These are phyloP conservation scores for Boletus edulis DNA, from an alignment of 768 basidiomycete species.

Conservation along the genomic window DNA sequence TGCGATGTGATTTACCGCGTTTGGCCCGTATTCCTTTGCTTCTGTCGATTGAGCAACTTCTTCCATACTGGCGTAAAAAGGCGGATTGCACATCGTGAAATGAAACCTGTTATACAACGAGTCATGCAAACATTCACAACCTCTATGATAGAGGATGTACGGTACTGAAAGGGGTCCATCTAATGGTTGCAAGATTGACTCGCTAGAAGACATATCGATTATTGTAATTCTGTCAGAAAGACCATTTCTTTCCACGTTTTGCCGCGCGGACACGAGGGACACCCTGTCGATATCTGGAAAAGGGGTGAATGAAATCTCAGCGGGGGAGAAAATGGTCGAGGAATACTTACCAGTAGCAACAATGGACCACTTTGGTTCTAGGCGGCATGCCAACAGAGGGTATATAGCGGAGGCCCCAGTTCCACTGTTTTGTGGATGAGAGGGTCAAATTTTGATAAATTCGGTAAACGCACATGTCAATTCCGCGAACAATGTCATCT, in stretches of 20 bases:
- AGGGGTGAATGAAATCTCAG: background rate
- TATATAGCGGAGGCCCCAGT: constrained; percentile 93
- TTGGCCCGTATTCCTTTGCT: constrained; percentile 64
- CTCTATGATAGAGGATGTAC: background rate
- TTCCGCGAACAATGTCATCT: constrained; percentile 40
- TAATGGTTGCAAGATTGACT: constrained; percentile 42
- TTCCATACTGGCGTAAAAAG: constrained; percentile 78
- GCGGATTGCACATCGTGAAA: constrained; percentile 95
- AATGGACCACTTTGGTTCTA: constrained; percentile 55
- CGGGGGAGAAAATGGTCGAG: background rate
- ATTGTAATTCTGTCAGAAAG: constrained; percentile 53
- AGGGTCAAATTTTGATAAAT: background rate
- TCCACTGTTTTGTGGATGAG: constrained; percentile 48
- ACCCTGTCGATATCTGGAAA: constrained; percentile 64
- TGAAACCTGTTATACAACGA: constrained; percentile 44
- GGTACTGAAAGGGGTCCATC: constrained; percentile 6
- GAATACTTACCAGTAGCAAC: constrained; percentile 59
- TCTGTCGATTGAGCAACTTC: constrained; percentile 62
- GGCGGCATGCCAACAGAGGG: constrained; percentile 65
- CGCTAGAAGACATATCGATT: constrained; percentile 33
- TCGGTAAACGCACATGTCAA: constrained; percentile 64
- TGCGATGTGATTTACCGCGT: constrained; percentile 51
- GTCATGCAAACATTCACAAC: background rate
- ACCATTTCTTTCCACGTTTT: constrained; percentile 58
- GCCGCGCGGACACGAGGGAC: constrained; percentile 55